phyloP scores from a whole-genome alignment of 805 yeast genomes.

The Kuraishia hungarica region DNA sequence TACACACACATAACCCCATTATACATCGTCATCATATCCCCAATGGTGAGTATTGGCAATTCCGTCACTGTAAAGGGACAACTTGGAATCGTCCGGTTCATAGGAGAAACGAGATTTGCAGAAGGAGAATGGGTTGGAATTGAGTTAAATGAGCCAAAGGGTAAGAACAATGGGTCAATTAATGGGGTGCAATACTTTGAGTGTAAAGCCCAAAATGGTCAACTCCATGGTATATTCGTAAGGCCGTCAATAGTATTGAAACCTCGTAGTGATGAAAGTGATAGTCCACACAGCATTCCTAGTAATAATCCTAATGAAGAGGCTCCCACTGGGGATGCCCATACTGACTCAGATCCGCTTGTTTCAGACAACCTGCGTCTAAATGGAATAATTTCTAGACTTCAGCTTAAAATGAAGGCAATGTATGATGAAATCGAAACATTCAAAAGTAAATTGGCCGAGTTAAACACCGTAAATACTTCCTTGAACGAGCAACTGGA shows the following conservation, averaged over 20 bases:
- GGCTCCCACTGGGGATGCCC: neutral
- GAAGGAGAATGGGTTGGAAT: slow-evolving; percentile 50
- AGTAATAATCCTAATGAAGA: too few species aligned
- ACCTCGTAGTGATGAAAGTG: slow-evolving; percentile 1
- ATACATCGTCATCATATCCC: slow-evolving; percentile 1
- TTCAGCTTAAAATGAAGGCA: slow-evolving; percentile 36
- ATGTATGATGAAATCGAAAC: slow-evolving; percentile 20
- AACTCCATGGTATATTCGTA: slow-evolving; percentile 41
- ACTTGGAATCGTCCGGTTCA: slow-evolving; percentile 36
- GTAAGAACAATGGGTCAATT: slow-evolving; percentile 43
- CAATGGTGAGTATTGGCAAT: slow-evolving; percentile 13
- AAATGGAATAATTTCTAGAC: slow-evolving; percentile 26
- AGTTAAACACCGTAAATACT: slow-evolving; percentile 20
- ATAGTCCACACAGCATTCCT: too few species aligned
- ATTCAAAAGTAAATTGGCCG: slow-evolving; percentile 15
- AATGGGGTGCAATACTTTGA: slow-evolving; percentile 34
- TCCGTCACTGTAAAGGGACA: slow-evolving; percentile 28
- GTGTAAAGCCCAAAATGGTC: slow-evolving; percentile 19
- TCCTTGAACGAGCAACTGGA: slow-evolving; percentile 22
- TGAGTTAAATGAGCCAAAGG: slow-evolving; percentile 29
- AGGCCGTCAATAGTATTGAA: slow-evolving; percentile 24
- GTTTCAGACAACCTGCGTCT: slow-evolving; percentile 7
- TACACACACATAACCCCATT: neutral
- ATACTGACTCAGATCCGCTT: neutral
- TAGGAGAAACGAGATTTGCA: slow-evolving; percentile 51